Conservation (phyloP, 352 stramenopile species). For the Pythium folliculosum region DNA sequence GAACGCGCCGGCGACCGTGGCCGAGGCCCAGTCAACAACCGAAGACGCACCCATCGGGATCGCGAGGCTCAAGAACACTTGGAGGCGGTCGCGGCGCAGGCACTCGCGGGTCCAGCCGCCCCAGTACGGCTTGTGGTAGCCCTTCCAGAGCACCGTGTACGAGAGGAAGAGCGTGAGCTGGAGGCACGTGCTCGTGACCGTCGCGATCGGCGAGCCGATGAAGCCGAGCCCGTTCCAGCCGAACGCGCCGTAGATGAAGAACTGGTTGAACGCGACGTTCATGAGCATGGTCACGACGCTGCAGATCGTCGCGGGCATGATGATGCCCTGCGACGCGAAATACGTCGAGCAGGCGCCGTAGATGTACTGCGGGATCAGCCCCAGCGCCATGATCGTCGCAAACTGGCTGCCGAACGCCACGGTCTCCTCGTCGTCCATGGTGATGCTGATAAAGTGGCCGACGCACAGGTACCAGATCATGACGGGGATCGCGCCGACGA, state of each 20-base stretch:
- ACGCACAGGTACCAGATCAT: slow-evolving; percentile 55
- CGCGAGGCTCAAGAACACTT: slow-evolving; percentile 50
- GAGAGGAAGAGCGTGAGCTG: slow-evolving; percentile 45
- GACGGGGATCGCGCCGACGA: slow-evolving; percentile 40
- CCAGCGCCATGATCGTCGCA: slow-evolving; percentile 39
- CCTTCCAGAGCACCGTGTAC: slow-evolving; percentile 53
- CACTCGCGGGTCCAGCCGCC: slow-evolving; percentile 44
- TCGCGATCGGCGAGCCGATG: slow-evolving; percentile 48
- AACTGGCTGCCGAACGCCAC: slow-evolving; percentile 43
- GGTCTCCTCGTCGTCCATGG: slow-evolving; percentile 45
- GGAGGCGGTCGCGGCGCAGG: slow-evolving; percentile 40
- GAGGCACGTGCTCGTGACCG: slow-evolving; percentile 45
- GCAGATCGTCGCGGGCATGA: slow-evolving; percentile 47
- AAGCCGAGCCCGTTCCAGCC: slow-evolving; percentile 40
- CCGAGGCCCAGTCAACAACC: slow-evolving; percentile 50
- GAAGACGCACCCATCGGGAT: slow-evolving; percentile 54
- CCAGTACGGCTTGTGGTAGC: slow-evolving; percentile 54
- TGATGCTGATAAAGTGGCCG: slow-evolving; percentile 42
- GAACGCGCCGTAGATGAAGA: slow-evolving; percentile 45
- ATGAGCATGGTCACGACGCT: slow-evolving; percentile 40
- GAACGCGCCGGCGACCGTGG: slow-evolving; percentile 44
- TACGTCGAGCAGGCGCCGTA: slow-evolving; percentile 45
- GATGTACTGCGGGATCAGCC: slow-evolving; percentile 46
- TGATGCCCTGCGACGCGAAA: slow-evolving; percentile 44
- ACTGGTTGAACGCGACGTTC: slow-evolving; percentile 46